These are phyloP conservation scores for Phytophthora sojae DNA, from an alignment of 352 stramenopile genomes.

Conservation along the genomic window DNA sequence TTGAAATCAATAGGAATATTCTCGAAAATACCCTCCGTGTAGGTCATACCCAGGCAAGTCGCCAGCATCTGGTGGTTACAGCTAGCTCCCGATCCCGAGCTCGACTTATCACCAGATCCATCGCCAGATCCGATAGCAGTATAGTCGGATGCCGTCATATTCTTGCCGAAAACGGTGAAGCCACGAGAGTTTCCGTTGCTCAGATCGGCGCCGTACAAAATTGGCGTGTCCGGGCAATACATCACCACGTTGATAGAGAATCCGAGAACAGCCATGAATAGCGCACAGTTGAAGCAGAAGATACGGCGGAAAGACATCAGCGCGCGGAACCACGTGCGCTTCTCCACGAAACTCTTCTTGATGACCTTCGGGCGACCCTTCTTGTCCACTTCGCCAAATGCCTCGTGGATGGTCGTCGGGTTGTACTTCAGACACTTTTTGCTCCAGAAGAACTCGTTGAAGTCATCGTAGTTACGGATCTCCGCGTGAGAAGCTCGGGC, in stretches of 20 bases:
- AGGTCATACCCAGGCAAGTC: slow-evolving; percentile 71
- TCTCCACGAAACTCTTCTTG: slow-evolving; percentile 89
- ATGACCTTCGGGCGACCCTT: slow-evolving; percentile 83
- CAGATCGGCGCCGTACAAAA: slow-evolving; percentile 76
- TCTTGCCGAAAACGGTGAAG: slow-evolving; percentile 76
- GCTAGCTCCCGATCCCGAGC: slow-evolving; percentile 34
- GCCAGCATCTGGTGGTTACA: slow-evolving; percentile 78
- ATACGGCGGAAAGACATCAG: slow-evolving; percentile 85
- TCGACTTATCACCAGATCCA: slow-evolving; percentile 33
- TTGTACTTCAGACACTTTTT: slow-evolving; percentile 90
- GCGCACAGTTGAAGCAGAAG: slow-evolving; percentile 81
- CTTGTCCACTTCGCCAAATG: slow-evolving; percentile 81
- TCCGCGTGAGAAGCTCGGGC: slow-evolving; percentile 72
- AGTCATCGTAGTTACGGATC: slow-evolving; percentile 91
- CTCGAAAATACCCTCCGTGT: slow-evolving; percentile 50
- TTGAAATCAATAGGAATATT: slow-evolving; percentile 80
- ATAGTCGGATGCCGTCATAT: slow-evolving; percentile 54
- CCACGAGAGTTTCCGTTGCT: slow-evolving; percentile 43
- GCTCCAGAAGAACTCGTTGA: slow-evolving; percentile 92
- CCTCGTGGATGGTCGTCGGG: slow-evolving; percentile 64
- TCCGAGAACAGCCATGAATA: slow-evolving; percentile 73
- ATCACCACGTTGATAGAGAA: slow-evolving; percentile 82
- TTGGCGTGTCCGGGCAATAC: slow-evolving; percentile 79
- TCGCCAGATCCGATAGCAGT: slow-evolving; percentile 41
- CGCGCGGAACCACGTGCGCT: slow-evolving; percentile 78